Evolutionary conservation across 108 stramenopile genomes (phyloP).

Genomic region (Fragilariopsis cylindrus): DNA sequence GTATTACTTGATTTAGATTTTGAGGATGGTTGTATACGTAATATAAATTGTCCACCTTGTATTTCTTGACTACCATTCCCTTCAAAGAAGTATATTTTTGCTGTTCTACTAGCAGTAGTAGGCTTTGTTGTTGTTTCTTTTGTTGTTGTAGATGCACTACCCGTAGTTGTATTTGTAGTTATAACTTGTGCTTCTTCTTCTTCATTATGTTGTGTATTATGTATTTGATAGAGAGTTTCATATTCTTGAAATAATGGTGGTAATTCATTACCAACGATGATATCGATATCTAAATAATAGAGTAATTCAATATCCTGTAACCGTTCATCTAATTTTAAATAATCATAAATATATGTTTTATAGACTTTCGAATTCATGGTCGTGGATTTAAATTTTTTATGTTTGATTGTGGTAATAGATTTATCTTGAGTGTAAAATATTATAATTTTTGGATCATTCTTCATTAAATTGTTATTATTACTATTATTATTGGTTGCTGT

Average conservation of each 20-base stretch:
- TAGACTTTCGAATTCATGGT: conserved; percentile 11
- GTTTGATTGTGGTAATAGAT: background rate
- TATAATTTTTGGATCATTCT: background rate
- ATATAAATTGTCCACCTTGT: conserved; percentile 24
- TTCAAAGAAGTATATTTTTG: conserved; percentile 20
- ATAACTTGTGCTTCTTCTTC: no score
- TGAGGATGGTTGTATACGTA: background rate
- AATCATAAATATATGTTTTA: conserved; percentile 19
- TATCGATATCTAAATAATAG: conserved; percentile 23
- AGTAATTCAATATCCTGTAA: conserved; percentile 11
- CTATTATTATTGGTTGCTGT: background rate
- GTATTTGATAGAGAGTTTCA: conserved; percentile 9
- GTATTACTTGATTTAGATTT: no score
- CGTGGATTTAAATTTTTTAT: background rate
- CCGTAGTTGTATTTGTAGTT: background rate
- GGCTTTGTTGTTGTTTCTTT: background rate
- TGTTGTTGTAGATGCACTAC: background rate
- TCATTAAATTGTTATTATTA: background rate
- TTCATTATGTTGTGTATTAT: no score
- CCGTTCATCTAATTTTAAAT: conserved; percentile 1
- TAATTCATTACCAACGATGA: conserved; percentile 12
- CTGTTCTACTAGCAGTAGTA: no score
- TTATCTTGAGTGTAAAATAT: background rate
- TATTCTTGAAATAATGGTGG: conserved; percentile 1
- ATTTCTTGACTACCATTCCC: conserved; percentile 3